Base-by-base conservation (phyloP, 305 asterid species). In the Rubia peregrina region DNA sequence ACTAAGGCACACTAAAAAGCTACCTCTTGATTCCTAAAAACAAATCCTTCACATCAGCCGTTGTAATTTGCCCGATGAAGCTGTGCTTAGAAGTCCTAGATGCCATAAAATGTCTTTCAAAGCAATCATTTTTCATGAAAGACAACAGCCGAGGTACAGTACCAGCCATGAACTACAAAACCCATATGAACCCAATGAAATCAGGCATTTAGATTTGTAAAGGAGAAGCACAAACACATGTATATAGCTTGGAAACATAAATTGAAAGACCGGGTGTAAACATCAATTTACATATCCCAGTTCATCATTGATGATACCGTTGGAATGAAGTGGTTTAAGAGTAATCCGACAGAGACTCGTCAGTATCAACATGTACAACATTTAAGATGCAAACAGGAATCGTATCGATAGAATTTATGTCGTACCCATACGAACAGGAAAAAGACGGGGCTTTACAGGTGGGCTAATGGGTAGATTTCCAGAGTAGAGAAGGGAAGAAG, bases 81-180 rank as follows among this genome's bases (percentile, higher is more conserved):
- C 57, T 24, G 53, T 38, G 61, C 67, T 55, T 62, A 2, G 46
- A 26, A 36, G 19, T 60, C 70, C 57, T 48, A 49, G 42, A 74
- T 61, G 55, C 40, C 63, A 24, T 6, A 74, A 1, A 51, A 6
- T 65, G 56, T 24, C 68, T 61, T 71, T 62, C 78, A 68, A 74
- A 62, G 70, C 53, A 69, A 40, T 41, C 74, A 38, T 22, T 69
- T 62, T 61, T 69, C 57, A 19, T 26, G 33, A 55, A 19, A 53
- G 68, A 71, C 49, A 67, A 40, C 24, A 16, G 9, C 10, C 55
- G 68, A 24, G 62, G 61, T 41, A 42, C 12, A 8, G 33, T 64
- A 57, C 69, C 69, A 12, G 72, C 68, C 72, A 75, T 57, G 7
- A 43, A 43, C 75, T 70, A 68, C 68, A 65, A 30, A 51, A 44